Evolutionary conservation across 495 filamentous ascomycete species (phyloP).

Genomic region (Podospora didyma): DNA sequence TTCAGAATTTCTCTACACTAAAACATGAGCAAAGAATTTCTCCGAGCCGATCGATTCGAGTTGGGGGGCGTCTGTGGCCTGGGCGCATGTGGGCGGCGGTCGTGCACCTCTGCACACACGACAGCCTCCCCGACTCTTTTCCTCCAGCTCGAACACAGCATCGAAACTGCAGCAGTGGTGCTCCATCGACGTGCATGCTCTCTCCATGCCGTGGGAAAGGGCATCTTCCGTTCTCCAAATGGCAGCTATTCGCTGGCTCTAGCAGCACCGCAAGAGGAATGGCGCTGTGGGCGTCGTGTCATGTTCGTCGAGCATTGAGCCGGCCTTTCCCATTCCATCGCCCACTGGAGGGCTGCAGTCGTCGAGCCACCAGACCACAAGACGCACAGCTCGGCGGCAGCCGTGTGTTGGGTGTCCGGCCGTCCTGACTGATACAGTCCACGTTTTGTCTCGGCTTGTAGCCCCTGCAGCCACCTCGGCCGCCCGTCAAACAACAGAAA

Average conservation of each 20-base stretch:
- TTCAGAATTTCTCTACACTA: not conserved
- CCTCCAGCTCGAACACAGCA: not conserved
- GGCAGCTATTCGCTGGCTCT: not conserved
- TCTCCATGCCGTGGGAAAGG: conserved; percentile 9
- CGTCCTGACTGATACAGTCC: conserved; percentile 26
- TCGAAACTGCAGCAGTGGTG: not conserved
- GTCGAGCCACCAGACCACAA: conserved; percentile 5
- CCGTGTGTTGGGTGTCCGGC: conserved; percentile 9
- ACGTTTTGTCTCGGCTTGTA: conserved; percentile 28
- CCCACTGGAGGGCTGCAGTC: conserved; percentile 8
- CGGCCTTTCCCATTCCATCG: conserved; percentile 10
- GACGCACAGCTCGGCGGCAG: conserved; percentile 6
- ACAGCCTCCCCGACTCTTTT: not conserved
- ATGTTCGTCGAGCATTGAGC: conserved; percentile 5
- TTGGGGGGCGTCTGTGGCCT: not conserved
- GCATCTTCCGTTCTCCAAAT: conserved; percentile 11
- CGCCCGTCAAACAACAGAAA: conserved; percentile 18
- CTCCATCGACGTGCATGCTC: not conserved
- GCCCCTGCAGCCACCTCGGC: conserved; percentile 22
- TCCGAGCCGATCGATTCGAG: not conserved
- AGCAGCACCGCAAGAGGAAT: not conserved
- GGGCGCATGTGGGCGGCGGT: not conserved
- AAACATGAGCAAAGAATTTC: not conserved
- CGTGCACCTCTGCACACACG: not conserved
- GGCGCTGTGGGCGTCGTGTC: not conserved